Evolutionary conservation across 768 basidiomycete species (phyloP), one percentile per base, ranked within the genome.

Genomic region (Trametes sanguinea): DNA sequence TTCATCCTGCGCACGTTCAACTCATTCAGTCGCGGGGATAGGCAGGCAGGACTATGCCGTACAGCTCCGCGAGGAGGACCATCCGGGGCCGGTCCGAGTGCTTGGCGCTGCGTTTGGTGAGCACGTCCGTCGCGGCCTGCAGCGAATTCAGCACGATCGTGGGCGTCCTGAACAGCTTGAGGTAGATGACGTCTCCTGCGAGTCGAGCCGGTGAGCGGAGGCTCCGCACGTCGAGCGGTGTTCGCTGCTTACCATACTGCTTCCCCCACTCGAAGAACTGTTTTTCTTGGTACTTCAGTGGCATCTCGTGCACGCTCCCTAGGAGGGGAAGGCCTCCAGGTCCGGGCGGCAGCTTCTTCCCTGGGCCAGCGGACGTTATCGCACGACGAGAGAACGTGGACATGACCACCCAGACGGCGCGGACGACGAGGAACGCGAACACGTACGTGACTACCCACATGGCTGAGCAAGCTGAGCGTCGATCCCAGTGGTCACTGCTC

Each of bases 41-140:
- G 22, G 45, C 35, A 37, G 35, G 35, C 35, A 11, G 17, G 39
- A 57, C 17, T 27, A n/a, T 46, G 11, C 51, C 61, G 13, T 32
- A 65, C 68, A 70, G 42, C 33, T 71, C 70, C 2, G n/a, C 43
- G 2, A 60, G 46, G 30, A 67, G 40, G 11, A 68, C 58, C 40
- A 69, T 60, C 16, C 58, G 62, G 0, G 73, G 73, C n/a, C 73
- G 43, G 35, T 65, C 67, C 0, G 70, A 71, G 57, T 75, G 73
- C 30, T 69, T 71, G 10, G 57, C 43, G 45, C 65, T 60, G 3
- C 68, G 55, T 47, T 73, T 72, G 11, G 71, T 71, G 27, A 73
- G 60, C 11, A 75, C 65, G 17, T 75, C 74, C 10, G 48, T 45
- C 2, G 71, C 71, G 2, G 60, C 68, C 43, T 67, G 55, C 2